phyloP scores from a whole-genome alignment of 1,139 yeast genomes.

The Pichia sp. region DNA sequence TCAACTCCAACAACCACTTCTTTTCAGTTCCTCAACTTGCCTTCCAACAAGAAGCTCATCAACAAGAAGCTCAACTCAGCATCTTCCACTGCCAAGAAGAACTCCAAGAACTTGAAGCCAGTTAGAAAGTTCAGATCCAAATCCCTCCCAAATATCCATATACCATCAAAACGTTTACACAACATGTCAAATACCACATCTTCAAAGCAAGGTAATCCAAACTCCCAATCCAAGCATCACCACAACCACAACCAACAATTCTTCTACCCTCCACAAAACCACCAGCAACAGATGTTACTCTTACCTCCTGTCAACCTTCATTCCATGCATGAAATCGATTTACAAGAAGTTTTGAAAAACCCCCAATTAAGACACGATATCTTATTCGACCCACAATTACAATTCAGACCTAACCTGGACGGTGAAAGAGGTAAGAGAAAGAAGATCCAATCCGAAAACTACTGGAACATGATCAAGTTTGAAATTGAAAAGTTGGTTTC shows the following conservation, averaged over 20 bases:
- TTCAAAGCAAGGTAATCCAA: background rate
- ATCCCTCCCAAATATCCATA: slow-evolving; percentile 38
- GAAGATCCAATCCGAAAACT: slow-evolving; percentile 70
- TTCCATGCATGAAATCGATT: slow-evolving; percentile 80
- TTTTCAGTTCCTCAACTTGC: slow-evolving; percentile 6
- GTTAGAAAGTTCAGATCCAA: slow-evolving; percentile 34
- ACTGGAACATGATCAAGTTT: slow-evolving; percentile 74
- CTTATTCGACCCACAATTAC: slow-evolving; percentile 87
- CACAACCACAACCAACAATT: slow-evolving; percentile 17
- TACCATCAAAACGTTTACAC: slow-evolving; percentile 30
- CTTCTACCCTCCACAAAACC: slow-evolving; percentile 14
- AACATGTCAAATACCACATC: background rate
- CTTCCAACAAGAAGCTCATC: background rate
- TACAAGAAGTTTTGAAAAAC: slow-evolving; percentile 85
- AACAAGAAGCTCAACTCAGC: background rate
- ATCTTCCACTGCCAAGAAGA: background rate
- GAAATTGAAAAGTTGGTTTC: slow-evolving; percentile 38
- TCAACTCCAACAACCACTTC: background rate
- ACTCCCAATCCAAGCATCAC: slow-evolving; percentile 22
- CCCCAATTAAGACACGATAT: slow-evolving; percentile 94
- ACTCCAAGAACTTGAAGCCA: background rate
- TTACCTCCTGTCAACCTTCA: slow-evolving; percentile 88
- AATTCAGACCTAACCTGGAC: slow-evolving; percentile 88
- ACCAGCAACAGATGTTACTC: slow-evolving; percentile 24
- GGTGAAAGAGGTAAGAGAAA: slow-evolving; percentile 87